Percentiles rank a stretch among this genome's conserved stretches.
These are phyloP conservation scores for Dinochytrium kinnereticum DNA, from an alignment of 371 early-diverging fungal genomes.

Conservation along the genomic window DNA sequence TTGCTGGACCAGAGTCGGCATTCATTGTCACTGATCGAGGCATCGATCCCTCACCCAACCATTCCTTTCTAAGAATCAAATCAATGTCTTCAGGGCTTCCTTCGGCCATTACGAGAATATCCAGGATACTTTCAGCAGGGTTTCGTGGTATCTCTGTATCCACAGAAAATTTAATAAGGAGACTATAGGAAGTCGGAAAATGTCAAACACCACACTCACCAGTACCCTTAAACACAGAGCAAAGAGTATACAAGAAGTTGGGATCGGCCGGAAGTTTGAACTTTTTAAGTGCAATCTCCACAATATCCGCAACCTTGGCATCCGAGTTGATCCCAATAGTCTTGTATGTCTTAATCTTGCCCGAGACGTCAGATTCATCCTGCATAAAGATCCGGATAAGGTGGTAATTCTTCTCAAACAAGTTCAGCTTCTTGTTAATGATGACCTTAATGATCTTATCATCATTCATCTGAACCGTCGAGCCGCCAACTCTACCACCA, in stretches of 20 bases:
- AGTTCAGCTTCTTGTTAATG: conserved; percentile 52
- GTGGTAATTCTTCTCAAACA: conserved; percentile 50
- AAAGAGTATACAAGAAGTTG: conserved; percentile 27
- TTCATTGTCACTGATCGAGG: conserved; percentile 10
- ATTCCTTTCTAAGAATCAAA: conserved; percentile 41
- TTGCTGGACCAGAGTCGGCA: background rate
- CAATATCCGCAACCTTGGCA: conserved; percentile 36
- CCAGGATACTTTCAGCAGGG: conserved; percentile 33
- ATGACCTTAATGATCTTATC: conserved; percentile 53
- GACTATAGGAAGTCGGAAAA: too few relatives aligned
- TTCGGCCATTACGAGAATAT: conserved; percentile 36
- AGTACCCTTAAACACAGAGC: conserved; percentile 36
- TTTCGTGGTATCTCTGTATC: conserved; percentile 34
- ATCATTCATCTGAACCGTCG: conserved; percentile 45
- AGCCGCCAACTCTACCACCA: background rate
- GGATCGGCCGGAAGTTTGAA: conserved; percentile 37
- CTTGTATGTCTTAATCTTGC: conserved; percentile 42
- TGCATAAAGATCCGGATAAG: conserved; percentile 46
- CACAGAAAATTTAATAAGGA: background rate
- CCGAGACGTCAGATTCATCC: conserved; percentile 28
- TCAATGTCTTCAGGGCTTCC: conserved; percentile 43
- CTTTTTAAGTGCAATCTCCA: conserved; percentile 44
- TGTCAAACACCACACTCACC: too few relatives aligned
- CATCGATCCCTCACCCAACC: conserved; percentile 36
- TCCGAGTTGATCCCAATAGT: conserved; percentile 49